Evolutionary conservation across 129 eudicot species (phyloP), one percentile per base, ranked within the genome.

Genomic region (Lonicera japonica): DNA sequence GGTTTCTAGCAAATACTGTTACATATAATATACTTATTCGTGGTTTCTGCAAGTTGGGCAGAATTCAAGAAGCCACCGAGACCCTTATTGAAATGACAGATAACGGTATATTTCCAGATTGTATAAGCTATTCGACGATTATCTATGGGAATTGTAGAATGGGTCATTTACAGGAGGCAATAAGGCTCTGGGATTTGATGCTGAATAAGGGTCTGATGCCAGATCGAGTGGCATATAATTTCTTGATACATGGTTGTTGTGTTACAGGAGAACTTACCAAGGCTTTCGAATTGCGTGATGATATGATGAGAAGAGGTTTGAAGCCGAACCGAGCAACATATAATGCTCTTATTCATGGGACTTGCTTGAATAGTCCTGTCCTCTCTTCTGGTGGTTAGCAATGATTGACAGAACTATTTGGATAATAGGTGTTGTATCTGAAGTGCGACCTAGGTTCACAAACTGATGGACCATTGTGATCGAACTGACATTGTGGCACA

Each of bases 11-110:
- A 6, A 92, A 80, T 78, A 92, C 95, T 3, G 64, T 92, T 22
- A 84, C 95, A 0, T 84, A 85, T 77, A 92, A 92, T 69, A 92
- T 92, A 62, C 71, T 88, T 13, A 85, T 88, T 58, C 75, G 82
- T 8, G 99, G 99, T 48, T 85, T 84, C 45, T 87, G 99, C 76
- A 84, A 84, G 75, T 16, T 75, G 71, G 99, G 95, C 21, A 83
- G 69, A 70, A 19, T 82, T 76, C 52, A 80, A 66, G 83, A 84
- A 79, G 99, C 89, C 52, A 29, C 53, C 1, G 52, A 73, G 56
- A 65, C 48, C 46, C 73, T 92, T 21, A 51, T 25, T 63, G 91
- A 92, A 69, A 92, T 92, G 99, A 59, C 69, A 24, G 61, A 60
- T 41, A 80, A 67, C 46, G 85, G 87, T 36, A 70, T 92, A 18